Conservation (phyloP, 371 early-diverging fungal species). For the Chytridium lagenaria region DNA sequence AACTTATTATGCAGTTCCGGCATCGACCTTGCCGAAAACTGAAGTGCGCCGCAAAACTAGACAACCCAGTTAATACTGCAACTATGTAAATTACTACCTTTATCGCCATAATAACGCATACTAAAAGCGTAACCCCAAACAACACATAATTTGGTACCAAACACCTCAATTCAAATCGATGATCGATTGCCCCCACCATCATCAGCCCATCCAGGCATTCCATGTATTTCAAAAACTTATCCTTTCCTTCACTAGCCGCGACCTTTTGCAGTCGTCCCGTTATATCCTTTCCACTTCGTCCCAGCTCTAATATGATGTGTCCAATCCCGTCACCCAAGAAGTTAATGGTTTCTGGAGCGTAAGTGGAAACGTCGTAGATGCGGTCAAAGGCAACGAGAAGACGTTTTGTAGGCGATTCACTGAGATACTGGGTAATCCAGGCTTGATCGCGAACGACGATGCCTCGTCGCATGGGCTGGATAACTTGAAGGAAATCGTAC, state of each 20-base stretch:
- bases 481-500: slow-evolving; percentile 22
- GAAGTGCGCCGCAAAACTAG: slow-evolving; percentile 78
- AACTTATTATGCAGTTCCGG: slow-evolving; percentile 88
- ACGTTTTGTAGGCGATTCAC: slow-evolving; percentile 15
- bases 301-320: slow-evolving; percentile 22
- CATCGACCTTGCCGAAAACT: slow-evolving; percentile 69
- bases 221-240: slow-evolving; percentile 23
- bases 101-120: slow-evolving; percentile 81
- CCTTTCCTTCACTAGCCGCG: slow-evolving; percentile 17
- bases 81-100: slow-evolving; percentile 58
- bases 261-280: slow-evolving; percentile 28
- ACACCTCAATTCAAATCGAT: slow-evolving; percentile 78
- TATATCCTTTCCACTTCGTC: slow-evolving; percentile 30
- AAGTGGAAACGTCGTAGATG: slow-evolving; percentile 46
- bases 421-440: slow-evolving; percentile 36
- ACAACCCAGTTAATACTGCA: background rate
- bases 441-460: slow-evolving; percentile 35
- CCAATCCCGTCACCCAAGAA: slow-evolving; percentile 34
- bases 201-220: slow-evolving; percentile 82
- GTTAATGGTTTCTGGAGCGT: background rate
- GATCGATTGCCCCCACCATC: slow-evolving; percentile 84
- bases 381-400: slow-evolving; percentile 36
- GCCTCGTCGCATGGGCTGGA: slow-evolving; percentile 32
- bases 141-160: slow-evolving; percentile 86
- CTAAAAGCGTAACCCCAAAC: slow-evolving; percentile 71